Evolutionary conservation across 257 asterid genomes (phyloP), one percentile per base, ranked within the genome.

Genomic region (Jasminum sambac): DNA sequence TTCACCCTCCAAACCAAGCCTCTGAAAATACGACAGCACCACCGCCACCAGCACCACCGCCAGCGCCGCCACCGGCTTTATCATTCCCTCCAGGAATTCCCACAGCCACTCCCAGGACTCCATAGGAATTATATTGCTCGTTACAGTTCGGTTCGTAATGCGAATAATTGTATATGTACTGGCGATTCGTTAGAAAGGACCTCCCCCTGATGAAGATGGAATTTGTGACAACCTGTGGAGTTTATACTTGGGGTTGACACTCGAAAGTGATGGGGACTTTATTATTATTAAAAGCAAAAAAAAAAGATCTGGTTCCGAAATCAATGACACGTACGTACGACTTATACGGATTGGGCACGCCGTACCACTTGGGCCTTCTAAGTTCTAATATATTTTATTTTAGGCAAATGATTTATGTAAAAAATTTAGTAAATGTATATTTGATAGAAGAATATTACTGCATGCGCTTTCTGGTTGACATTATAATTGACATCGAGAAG

Each of bases 21-120:
- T 86, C 76, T 93, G 97, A 3, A 86, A 48, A 25, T 89, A 86
- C 0, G 96, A 90, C 39, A 93, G 68, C 23, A 58, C 72, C 77
- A 86, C 83, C 36, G 98, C 98, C 79, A 93, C 6, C 37, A 86
- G 76, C 74, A 93, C 97, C 76, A 90, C 96, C 16, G 86, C 85
- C 74, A 93, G 85, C 23, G 98, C 97, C 70, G 89, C 87, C 55
- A 81, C 85, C 39, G 97, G 98, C 74, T 90, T 87, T 8, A 93
- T 68, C 98, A 93, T 93, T 5, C 97, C 98, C 67, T 81, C 78
- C 84, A 81, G 76, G 77, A 87, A 93, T 40, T 87, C 91, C 75
- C 11, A 43, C 74, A 77, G 30, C 97, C 92, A 93, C 11, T 77
- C 77, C 94, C 84, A 87, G 8, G 36, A 30, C 36, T 86, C 96